Evolutionary conservation across 352 stramenopile species (phyloP), one percentile per base, ranked within the genome.

Genomic region (Thraustochytrium sp.): DNA sequence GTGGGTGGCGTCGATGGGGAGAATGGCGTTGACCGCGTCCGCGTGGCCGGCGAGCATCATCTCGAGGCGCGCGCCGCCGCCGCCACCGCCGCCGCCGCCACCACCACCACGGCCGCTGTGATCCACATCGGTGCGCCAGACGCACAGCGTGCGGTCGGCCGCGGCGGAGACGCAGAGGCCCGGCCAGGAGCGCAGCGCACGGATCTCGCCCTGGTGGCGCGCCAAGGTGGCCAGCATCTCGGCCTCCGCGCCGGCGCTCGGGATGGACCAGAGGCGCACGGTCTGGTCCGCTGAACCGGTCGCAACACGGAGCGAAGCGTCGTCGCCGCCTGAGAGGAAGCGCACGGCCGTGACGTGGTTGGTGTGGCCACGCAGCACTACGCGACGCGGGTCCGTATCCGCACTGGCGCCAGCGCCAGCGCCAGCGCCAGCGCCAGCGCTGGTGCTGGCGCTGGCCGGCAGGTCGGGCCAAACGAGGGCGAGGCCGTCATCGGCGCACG

Each of bases 201-300:
- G 48, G 0, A 80, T 26, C 37, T 80, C 42, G n/a, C 46, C 68
- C 1, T 76, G 9, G 53, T 65, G 53, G 1, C n/a, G 8, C 5
- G 31, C n/a, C 8, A 80, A 34, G 5, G 42, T 44, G 42, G 9
- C 8, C 21, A 80, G 31, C 23, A 26, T 13, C 65, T 46, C 1
- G 13, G 49, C 31, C 13, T 8, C 18, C 23, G 18, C 31, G 23
- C 36, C 64, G 3, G 9, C 40, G 16, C 3, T 21, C 9, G 40
- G 3, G 16, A 40, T 34, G 42, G 31, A 31, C 68, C 68, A 80
- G 34, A 80, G n/a, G 0, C 48, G 31, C 9, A 80, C 23, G 23
- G 68, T 80, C 26, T 34, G 68, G 63, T 80, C 68, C 34, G 68
- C 42, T 5, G 68, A 80, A 8, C 44, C 68, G 13, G 68, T 80